phyloP scores from a whole-genome alignment of 129 eudicot species.

The Tagetes erecta region DNA sequence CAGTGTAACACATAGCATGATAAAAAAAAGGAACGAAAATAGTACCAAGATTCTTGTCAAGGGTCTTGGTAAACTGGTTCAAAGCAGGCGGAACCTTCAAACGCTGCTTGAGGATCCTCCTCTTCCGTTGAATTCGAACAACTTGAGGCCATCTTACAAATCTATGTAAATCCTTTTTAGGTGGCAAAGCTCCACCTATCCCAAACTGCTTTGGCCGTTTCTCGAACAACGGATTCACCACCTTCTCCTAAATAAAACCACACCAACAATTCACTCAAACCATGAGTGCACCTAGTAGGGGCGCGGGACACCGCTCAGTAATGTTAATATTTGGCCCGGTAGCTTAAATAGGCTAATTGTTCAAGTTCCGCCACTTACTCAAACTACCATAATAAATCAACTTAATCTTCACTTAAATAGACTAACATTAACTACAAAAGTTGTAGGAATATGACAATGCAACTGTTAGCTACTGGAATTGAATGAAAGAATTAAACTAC shows the following conservation, averaged over 20 bases:
- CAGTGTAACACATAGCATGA: background rate
- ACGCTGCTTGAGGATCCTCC: conserved; percentile 47
- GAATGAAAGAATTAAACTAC: background rate
- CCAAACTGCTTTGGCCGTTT: conserved; percentile 21
- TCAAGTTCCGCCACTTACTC: too few relatives aligned
- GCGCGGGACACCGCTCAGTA: too few relatives aligned
- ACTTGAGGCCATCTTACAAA: conserved; percentile 52
- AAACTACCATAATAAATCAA: background rate
- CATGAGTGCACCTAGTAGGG: too few relatives aligned
- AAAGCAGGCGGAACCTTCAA: conserved; percentile 48
- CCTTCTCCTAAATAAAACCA: conserved; percentile 35
- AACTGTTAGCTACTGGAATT: background rate
- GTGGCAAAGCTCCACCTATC: conserved; percentile 1
- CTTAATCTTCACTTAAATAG: background rate
- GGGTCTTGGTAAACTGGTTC: conserved; percentile 46
- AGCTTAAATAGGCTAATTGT: too few relatives aligned
- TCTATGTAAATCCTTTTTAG: conserved; percentile 19
- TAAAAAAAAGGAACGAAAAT: background rate
- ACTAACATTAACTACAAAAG: background rate
- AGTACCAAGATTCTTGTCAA: conserved; percentile 42
- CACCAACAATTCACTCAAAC: background rate
- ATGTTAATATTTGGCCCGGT: too few relatives aligned
- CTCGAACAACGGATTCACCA: conserved; percentile 45
- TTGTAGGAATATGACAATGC: too few relatives aligned
- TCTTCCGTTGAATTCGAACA: conserved; percentile 48